These are phyloP conservation scores for Exophiala aquamarina DNA, from an alignment of 2,329 filamentous ascomycete species.

Conservation along the genomic window DNA sequence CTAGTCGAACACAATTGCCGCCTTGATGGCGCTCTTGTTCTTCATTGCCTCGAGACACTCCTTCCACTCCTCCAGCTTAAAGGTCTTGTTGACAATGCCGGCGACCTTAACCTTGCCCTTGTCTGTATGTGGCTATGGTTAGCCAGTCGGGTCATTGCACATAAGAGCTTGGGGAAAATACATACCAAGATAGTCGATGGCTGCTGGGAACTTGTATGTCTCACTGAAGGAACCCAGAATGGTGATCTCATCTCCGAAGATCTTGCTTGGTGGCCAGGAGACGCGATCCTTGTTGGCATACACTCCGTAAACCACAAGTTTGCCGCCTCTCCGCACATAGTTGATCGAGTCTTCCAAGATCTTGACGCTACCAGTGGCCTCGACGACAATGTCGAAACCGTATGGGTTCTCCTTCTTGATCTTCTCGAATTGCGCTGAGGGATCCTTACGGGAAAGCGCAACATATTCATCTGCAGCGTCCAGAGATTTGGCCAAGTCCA, in stretches of 20 bases:
- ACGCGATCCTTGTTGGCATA: slow-evolving; percentile 64
- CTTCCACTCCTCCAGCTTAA: slow-evolving; percentile 70
- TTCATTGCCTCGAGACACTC: slow-evolving; percentile 70
- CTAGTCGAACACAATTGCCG: slow-evolving; percentile 66
- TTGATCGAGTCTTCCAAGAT: slow-evolving; percentile 71
- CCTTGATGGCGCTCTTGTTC: slow-evolving; percentile 73
- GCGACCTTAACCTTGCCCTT: slow-evolving; percentile 48
- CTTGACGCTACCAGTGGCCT: slow-evolving; percentile 68
- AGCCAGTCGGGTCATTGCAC: not conserved
- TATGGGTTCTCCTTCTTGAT: slow-evolving; percentile 67
- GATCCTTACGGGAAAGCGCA: slow-evolving; percentile 48
- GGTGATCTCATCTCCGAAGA: slow-evolving; percentile 68
- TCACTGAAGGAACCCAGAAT: slow-evolving; percentile 73
- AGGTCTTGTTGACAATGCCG: slow-evolving; percentile 72
- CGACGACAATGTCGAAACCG: slow-evolving; percentile 71
- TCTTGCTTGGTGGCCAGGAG: slow-evolving; percentile 69
- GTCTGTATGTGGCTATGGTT: slow-evolving; percentile 28
- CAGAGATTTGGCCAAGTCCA: slow-evolving; percentile 61
- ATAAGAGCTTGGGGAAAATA: slow-evolving; percentile 8
- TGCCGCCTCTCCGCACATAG: slow-evolving; percentile 70
- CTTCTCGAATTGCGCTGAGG: slow-evolving; percentile 60
- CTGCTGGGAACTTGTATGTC: slow-evolving; percentile 68
- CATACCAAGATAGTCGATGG: slow-evolving; percentile 50
- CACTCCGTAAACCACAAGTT: slow-evolving; percentile 71
- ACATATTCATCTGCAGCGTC: slow-evolving; percentile 50